A percentile compares a stretch with the other conserved stretches of the same genome.
These are phyloP conservation scores for Suillus brevipes DNA, from an alignment of 768 basidiomycete species.

Conservation along the genomic window DNA sequence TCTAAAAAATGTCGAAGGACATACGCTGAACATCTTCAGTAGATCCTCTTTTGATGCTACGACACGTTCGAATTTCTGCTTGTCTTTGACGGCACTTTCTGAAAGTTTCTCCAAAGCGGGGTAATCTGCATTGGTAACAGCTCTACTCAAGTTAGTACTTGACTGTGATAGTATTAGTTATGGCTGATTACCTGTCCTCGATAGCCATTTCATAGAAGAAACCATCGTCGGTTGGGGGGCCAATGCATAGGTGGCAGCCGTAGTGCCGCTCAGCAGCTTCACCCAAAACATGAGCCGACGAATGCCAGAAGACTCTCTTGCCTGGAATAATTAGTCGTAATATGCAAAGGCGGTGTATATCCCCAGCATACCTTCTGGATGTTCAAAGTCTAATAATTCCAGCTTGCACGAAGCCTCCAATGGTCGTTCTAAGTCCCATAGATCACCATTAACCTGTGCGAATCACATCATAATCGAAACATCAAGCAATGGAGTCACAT, in stretches of 20 bases:
- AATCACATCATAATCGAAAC: slow-evolving; percentile 7
- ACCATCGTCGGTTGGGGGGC: slow-evolving; percentile 95
- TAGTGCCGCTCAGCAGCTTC: slow-evolving; percentile 96
- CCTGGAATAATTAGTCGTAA: slow-evolving; percentile 42
- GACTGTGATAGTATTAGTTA: not conserved
- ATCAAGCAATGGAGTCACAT: slow-evolving; percentile 15
- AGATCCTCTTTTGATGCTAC: slow-evolving; percentile 94
- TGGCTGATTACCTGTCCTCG: slow-evolving; percentile 56
- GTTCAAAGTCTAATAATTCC: slow-evolving; percentile 88
- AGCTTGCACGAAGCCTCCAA: slow-evolving; percentile 83
- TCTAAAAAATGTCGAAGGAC: slow-evolving; percentile 26
- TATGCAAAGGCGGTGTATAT: not conserved
- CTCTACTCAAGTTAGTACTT: slow-evolving; percentile 40
- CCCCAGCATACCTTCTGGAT: slow-evolving; percentile 66
- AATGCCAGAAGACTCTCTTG: slow-evolving; percentile 99
- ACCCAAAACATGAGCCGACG: slow-evolving; percentile 96
- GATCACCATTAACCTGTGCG: slow-evolving; percentile 70
- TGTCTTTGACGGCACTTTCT: slow-evolving; percentile 90
- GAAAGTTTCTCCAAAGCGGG: slow-evolving; percentile 85
- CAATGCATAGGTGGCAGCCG: slow-evolving; percentile 95
- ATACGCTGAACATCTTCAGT: slow-evolving; percentile 91
- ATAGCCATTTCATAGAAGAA: slow-evolving; percentile 99
- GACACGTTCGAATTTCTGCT: slow-evolving; percentile 94
- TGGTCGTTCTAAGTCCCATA: slow-evolving; percentile 96
- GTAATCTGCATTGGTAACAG: slow-evolving; percentile 81